phyloP scores from a whole-genome alignment of 345 rosid genomes.

The Salix purpurea region DNA sequence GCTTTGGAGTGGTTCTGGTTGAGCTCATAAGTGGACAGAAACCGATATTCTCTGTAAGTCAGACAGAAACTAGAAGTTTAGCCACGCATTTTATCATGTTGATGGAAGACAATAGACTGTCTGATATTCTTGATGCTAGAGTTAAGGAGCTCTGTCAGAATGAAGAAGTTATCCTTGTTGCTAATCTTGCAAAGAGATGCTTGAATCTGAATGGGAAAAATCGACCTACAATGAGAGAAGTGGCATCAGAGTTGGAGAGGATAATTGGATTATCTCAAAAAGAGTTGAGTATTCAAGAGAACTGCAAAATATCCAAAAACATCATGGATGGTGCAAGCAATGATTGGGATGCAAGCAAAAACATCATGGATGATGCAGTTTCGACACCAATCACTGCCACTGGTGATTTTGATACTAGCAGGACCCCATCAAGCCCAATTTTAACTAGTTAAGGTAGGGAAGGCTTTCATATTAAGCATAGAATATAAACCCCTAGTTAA shows the following conservation, averaged over 20 bases:
- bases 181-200: conserved; percentile 11
- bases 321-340: background rate
- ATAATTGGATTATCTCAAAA: background rate
- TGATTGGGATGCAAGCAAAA: background rate
- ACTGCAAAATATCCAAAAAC: background rate
- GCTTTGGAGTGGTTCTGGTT: conserved; percentile 23
- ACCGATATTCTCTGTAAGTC: conserved; percentile 12
- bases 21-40: conserved; percentile 19
- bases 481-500: too few relatives aligned
- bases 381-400: background rate
- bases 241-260: conserved; percentile 12
- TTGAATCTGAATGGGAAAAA: conserved; percentile 2
- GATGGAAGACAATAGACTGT: conserved; percentile 5
- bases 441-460: too few relatives aligned
- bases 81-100: conserved; percentile 12
- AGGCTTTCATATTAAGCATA: too few relatives aligned
- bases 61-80: conserved; percentile 13
- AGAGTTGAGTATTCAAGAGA: background rate
- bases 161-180: background rate
- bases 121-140: background rate
- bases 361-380: background rate
- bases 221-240: conserved; percentile 13
- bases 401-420: background rate
- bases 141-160: background rate
- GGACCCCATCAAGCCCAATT: background rate